Conservation (phyloP, 2,329 filamentous ascomycete genomes). For the Penicillium griseofulvum region DNA sequence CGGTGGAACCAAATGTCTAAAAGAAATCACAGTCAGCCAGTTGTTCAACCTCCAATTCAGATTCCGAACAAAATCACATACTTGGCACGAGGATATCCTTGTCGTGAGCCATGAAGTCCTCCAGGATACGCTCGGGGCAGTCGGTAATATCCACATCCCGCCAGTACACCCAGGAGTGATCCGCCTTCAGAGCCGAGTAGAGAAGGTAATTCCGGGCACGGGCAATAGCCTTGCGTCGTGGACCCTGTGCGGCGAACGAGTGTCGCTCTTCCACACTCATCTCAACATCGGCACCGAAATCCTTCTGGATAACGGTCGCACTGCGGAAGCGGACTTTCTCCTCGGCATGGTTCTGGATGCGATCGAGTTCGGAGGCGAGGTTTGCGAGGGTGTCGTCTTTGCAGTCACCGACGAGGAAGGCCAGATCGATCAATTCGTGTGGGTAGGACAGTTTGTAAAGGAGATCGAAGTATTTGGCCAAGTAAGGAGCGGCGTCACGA, state of each 20-base stretch:
- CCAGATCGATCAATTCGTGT: conserved; percentile 90
- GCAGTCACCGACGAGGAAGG: conserved; percentile 89
- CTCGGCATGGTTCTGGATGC: conserved; percentile 72
- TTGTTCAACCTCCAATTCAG: background rate
- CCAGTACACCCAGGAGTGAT: conserved; percentile 99
- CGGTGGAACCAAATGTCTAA: conserved; percentile 96
- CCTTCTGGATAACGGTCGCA: conserved; percentile 82
- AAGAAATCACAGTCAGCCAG: conserved; percentile 15
- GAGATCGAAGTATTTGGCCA: conserved; percentile 91
- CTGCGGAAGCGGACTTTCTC: conserved; percentile 83
- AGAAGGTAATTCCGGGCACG: conserved; percentile 90
- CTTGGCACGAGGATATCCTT: conserved; percentile 91
- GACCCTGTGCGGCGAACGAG: conserved; percentile 80
- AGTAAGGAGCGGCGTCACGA: conserved; percentile 78
- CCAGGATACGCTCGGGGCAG: conserved; percentile 79
- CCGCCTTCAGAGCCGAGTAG: conserved; percentile 76
- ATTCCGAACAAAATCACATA: conserved; percentile 51
- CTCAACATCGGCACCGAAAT: conserved; percentile 74
- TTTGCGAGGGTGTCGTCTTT: conserved; percentile 88
- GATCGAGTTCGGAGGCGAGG: conserved; percentile 77
- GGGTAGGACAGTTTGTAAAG: conserved; percentile 87
- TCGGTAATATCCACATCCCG: conserved; percentile 95
- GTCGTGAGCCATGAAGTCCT: conserved; percentile 94
- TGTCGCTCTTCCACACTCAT: conserved; percentile 83
- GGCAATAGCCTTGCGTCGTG: conserved; percentile 85